Percentiles rank a stretch among this genome's conserved stretches.
phyloP scores from a whole-genome alignment of 495 filamentous ascomycete genomes.

The Cryomyces antarcticus region DNA sequence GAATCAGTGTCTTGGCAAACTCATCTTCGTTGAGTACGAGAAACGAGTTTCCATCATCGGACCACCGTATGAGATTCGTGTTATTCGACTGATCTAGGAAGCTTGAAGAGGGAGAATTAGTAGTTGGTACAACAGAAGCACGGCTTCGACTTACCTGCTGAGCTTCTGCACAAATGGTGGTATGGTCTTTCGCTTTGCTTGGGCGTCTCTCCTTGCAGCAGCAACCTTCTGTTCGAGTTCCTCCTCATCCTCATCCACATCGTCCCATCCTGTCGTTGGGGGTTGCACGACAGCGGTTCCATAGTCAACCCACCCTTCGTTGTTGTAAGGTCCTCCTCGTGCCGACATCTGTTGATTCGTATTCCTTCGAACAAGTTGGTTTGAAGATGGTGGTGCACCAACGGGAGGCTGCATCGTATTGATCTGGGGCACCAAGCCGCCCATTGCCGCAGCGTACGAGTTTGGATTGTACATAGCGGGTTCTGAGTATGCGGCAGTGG shows the following conservation, averaged over 20 bases:
- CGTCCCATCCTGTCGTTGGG: constrained; percentile 12
- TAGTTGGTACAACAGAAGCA: constrained; percentile 3
- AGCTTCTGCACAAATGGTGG: constrained; percentile 97
- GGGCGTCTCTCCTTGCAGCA: constrained; percentile 61
- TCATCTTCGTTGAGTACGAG: constrained; percentile 95
- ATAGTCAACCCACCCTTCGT: constrained; percentile 8
- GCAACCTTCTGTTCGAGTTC: constrained; percentile 55
- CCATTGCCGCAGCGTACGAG: constrained; percentile 16
- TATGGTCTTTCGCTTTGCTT: constrained; percentile 77
- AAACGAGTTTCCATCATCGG: constrained; percentile 86
- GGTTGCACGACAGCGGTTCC: neutral
- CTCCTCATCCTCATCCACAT: constrained; percentile 49
- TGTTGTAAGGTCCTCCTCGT: constrained; percentile 23
- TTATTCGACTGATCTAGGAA: constrained; percentile 86
- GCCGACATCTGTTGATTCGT: constrained; percentile 41
- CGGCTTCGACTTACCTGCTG: constrained; percentile 52
- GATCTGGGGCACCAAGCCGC: constrained; percentile 21
- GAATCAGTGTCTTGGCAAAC: constrained; percentile 92
- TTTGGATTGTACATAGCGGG: constrained; percentile 5
- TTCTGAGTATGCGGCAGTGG: neutral
- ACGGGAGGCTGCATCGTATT: neutral
- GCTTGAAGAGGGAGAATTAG: constrained; percentile 25
- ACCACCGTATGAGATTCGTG: constrained; percentile 92
- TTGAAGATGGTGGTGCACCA: constrained; percentile 24
- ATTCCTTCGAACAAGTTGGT: constrained; percentile 43